Percentiles rank a stretch among this genome's conserved stretches.
phyloP scores from a whole-genome alignment of 306 rosid species.

The Lagenaria siceraria region DNA sequence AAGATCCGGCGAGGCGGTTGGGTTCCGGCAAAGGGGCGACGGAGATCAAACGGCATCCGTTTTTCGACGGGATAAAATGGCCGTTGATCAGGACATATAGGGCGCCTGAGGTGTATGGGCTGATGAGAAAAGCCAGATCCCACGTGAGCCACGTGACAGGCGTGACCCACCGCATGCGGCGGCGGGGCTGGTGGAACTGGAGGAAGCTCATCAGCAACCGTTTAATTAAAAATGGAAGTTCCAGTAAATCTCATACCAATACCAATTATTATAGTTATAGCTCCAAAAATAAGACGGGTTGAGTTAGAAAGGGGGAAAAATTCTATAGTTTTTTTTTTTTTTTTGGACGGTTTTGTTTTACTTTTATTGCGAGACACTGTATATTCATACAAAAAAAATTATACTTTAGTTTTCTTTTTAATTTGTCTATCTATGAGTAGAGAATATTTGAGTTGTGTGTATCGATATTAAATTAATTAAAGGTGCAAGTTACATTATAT shows the following conservation, averaged over 20 bases:
- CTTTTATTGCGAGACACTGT: neutral
- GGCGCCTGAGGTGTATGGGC: constrained; percentile 53
- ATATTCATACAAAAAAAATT: neutral
- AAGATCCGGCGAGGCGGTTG: constrained; percentile 50
- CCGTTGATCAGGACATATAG: constrained; percentile 51
- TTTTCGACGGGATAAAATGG: constrained; percentile 84
- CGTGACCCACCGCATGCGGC: constrained; percentile 6
- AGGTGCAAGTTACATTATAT: neutral
- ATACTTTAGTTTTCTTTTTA: no score
- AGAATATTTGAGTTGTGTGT: neutral
- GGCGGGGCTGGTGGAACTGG: constrained; percentile 36
- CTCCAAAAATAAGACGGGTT: constrained; percentile 4
- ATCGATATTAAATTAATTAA: neutral
- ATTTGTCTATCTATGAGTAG: neutral
- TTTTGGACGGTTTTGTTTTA: neutral
- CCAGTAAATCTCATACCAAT: constrained; percentile 18
- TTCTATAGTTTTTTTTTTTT: neutral
- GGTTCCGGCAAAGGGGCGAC: constrained; percentile 64
- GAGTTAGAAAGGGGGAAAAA: neutral
- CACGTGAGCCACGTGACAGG: constrained; percentile 18
- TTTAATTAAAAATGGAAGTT: constrained; percentile 12
- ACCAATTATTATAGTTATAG: constrained; percentile 31
- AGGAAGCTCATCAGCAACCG: constrained; percentile 32
- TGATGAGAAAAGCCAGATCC: constrained; percentile 25
- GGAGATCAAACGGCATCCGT: constrained; percentile 68